phyloP scores from a whole-genome alignment of 495 filamentous ascomycete genomes.

The Daldinia childiae region DNA sequence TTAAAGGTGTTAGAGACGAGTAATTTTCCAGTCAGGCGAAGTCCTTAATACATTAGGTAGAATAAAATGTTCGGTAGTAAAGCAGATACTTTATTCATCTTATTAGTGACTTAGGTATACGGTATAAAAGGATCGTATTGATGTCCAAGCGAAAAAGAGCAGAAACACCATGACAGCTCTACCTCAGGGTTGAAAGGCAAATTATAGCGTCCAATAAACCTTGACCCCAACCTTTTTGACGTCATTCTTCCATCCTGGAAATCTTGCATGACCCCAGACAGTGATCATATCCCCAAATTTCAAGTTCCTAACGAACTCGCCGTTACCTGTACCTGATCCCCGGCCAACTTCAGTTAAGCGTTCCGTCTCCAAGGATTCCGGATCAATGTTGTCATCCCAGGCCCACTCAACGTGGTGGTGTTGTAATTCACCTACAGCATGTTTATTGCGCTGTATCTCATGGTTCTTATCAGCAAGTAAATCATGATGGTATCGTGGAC shows the following conservation, averaged over 20 bases:
- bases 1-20: neutral
- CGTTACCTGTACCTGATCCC: slow-evolving; percentile 64
- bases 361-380: slow-evolving; percentile 56
- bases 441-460: slow-evolving; percentile 65
- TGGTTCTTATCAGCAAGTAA: slow-evolving; percentile 52
- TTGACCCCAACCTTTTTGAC: slow-evolving; percentile 65
- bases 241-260: slow-evolving; percentile 68
- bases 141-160: neutral
- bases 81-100: neutral
- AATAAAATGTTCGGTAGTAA: neutral
- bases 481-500: slow-evolving; percentile 47
- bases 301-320: slow-evolving; percentile 65
- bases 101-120: neutral
- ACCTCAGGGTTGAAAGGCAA: neutral
- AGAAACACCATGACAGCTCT: neutral
- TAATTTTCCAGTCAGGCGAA: neutral
- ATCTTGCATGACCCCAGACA: slow-evolving; percentile 71
- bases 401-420: slow-evolving; percentile 67
- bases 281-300: slow-evolving; percentile 71
- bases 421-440: slow-evolving; percentile 45
- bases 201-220: slow-evolving; percentile 70
- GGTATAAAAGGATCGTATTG: neutral
- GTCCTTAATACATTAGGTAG: neutral
- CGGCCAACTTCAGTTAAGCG: slow-evolving; percentile 56
- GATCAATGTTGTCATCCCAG: slow-evolving; percentile 57